Evolutionary conservation across 2,329 filamentous ascomycete genomes (phyloP), one percentile per base, ranked within the genome.

Genomic region (Claviceps arundinis): DNA sequence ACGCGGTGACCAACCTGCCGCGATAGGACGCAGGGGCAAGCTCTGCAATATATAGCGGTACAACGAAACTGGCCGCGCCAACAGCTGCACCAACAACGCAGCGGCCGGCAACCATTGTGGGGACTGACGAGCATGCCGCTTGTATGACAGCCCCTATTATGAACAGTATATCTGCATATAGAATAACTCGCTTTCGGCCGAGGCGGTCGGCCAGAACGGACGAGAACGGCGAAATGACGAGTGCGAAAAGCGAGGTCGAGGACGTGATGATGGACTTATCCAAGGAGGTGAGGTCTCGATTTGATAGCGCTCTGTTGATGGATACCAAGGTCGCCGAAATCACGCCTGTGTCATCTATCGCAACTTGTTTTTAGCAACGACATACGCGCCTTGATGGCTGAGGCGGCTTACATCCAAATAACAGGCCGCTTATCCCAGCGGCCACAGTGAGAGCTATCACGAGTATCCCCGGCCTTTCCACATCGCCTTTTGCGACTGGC

Each of bases 41-140:
- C 67, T 97, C 91, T 8, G 86, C 84, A 54, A 96, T 91, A 68
- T 95, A 95, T 59, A 96, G 67, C 46, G 90, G 90, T 34, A 88
- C 84, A 4, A 94, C 86, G 59, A 94, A 86, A 62, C 84, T 89
- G 8, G 85, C 86, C 2, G 82, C 81, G 16, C 87, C 87, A 1
- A 91, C 83, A 0, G 81, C 86, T 1, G 81, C 72, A 30, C 87
- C 87, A 2, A 91, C 83, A 1, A 89, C 70, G 34, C 78, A 76
- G 4, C 87, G 72, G 0, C 87, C 87, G 0, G 73, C 57, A 0
- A 88, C 78, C 84, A 91, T 89, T 11, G 65, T 63, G 13, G 67
- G 59, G 1, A 91, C 83, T 0, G 73, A 77, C 2, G 60, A 65
- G 54, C 80, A 76, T 46, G 69, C 60, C 0, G 84, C 81, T 65